Percentiles rank a stretch among this genome's conserved stretches.
phyloP scores from a whole-genome alignment of 2,329 filamentous ascomycete genomes.

The Aspergillus brunneoviolaceus region DNA sequence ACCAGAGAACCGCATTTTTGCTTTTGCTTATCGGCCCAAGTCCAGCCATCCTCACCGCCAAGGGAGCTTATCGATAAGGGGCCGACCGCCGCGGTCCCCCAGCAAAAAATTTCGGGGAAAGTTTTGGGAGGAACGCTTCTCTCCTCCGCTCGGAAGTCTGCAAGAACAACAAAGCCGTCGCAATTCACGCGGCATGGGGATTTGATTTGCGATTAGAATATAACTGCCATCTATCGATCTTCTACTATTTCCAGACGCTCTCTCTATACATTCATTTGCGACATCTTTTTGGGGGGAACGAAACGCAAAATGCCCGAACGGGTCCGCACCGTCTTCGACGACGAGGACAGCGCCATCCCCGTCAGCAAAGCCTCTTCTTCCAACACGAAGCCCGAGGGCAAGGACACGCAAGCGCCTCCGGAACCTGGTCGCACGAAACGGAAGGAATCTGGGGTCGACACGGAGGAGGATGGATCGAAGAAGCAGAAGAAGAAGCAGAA shows the following conservation, averaged over 20 bases:
- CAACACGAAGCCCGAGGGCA: slow-evolving; percentile 10
- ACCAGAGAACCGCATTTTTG: too few relatives aligned
- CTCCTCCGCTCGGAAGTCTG: background rate
- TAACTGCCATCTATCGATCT: background rate
- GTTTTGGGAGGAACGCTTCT: background rate
- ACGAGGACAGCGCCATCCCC: slow-evolving; percentile 30
- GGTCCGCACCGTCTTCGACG: slow-evolving; percentile 41
- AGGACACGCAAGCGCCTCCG: background rate
- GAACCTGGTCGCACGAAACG: slow-evolving; percentile 12
- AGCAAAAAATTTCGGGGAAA: slow-evolving; percentile 25
- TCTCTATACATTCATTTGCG: too few relatives aligned
- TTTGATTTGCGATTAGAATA: background rate
- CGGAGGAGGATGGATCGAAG: slow-evolving; percentile 7
- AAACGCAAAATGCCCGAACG: slow-evolving; percentile 41
- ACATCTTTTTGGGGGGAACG: too few relatives aligned
- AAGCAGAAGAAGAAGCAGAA: slow-evolving; percentile 32
- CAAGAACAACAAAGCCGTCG: slow-evolving; percentile 5
- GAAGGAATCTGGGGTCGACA: background rate
- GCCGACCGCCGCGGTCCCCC: background rate
- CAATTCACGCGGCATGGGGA: slow-evolving; percentile 1
- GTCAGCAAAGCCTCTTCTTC: background rate
- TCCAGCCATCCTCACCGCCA: slow-evolving; percentile 9
- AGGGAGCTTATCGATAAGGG: slow-evolving; percentile 32
- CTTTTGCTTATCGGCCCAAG: too few relatives aligned
- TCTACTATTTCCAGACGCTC: background rate